Evolutionary conservation across 1,284 basidiomycete species (phyloP), one percentile per base, ranked within the genome.

Genomic region (Moesziomyces antarcticus): DNA sequence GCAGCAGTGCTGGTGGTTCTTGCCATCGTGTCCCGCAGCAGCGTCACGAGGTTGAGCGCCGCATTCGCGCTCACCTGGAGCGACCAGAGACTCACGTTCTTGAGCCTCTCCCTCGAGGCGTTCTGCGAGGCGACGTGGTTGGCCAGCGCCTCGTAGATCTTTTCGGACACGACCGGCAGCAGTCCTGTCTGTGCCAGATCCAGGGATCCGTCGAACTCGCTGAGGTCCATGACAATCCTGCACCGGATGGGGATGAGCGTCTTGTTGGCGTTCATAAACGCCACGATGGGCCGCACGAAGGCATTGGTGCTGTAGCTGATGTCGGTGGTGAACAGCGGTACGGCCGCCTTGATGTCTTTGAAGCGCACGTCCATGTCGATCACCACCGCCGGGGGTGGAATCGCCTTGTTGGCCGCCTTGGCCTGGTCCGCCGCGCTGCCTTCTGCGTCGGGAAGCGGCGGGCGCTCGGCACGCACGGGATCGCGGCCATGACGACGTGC

Each of bases 291-390:
- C 62, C 97, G 86, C 44, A 97, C 92, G 33, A 99, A 87, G n/a
- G 96, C 97, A 81, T 92, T 93, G 80, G 96, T 96, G 67, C 92
- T 91, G 82, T 97, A 93, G 56, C 92, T 93, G 60, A 99, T 83
- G 47, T 80, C 80, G 44, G 64, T 69, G 50, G 78, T 75, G 50
- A 83, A 83, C 30, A 84, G 73, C 0, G 96, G 97, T 18, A 99
- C 93, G 13, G 91, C 92, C 33, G 96, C 96, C 85, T 98, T 98
- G 84, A 99, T 85, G 85, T 99, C 97, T 56, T 95, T 89, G 85
- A 99, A 97, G 57, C 97, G 87, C 75, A 99, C 84, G 85, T 99
- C 97, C 75, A 99, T 92, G 83, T 98, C 96, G 63, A 99, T 90
- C 18, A 87, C 86, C 7, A 97, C 89, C 42, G 85, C 77, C 1